phyloP scores from a whole-genome alignment of 2,329 filamentous ascomycete species.

The Alternaria brassicicola region DNA sequence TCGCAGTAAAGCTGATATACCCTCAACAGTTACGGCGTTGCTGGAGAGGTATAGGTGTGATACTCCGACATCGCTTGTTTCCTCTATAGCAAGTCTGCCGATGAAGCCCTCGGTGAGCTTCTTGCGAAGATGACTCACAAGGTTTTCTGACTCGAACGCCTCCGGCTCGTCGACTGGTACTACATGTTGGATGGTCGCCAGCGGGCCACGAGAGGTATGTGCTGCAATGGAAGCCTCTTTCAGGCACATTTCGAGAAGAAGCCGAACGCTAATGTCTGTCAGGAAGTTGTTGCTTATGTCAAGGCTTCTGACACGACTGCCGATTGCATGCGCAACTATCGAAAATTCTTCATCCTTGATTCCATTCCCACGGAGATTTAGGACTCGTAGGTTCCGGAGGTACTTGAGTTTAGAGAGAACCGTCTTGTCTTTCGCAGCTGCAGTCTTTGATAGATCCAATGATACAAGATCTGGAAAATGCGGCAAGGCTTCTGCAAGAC shows the following conservation, averaged over 20 bases:
- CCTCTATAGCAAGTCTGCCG: conserved; percentile 61
- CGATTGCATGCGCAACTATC: conserved; percentile 59
- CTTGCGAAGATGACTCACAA: conserved; percentile 59
- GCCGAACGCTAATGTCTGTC: conserved; percentile 61
- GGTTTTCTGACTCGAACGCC: conserved; percentile 49
- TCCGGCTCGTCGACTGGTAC: conserved; percentile 46
- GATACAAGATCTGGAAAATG: conserved; percentile 63
- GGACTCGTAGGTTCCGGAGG: conserved; percentile 59
- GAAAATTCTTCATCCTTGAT: conserved; percentile 61
- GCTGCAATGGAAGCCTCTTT: conserved; percentile 26
- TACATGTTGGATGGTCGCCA: conserved; percentile 30
- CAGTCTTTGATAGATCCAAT: conserved; percentile 63
- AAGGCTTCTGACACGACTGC: conserved; percentile 59
- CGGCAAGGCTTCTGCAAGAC: conserved; percentile 58
- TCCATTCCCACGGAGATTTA: conserved; percentile 62
- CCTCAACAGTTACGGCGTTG: conserved; percentile 63
- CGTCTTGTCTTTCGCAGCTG: conserved; percentile 54
- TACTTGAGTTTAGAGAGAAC: conserved; percentile 57
- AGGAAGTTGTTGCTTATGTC: conserved; percentile 64
- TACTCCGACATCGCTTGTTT: conserved; percentile 60
- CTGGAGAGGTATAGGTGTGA: conserved; percentile 66
- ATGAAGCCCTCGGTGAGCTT: conserved; percentile 52
- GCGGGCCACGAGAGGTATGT: conserved; percentile 18
- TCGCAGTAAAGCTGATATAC: conserved; percentile 59
- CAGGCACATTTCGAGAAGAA: conserved; percentile 60